These are phyloP conservation scores for Cytospora piceae DNA, from an alignment of 2,329 filamentous ascomycete genomes.

Conservation along the genomic window DNA sequence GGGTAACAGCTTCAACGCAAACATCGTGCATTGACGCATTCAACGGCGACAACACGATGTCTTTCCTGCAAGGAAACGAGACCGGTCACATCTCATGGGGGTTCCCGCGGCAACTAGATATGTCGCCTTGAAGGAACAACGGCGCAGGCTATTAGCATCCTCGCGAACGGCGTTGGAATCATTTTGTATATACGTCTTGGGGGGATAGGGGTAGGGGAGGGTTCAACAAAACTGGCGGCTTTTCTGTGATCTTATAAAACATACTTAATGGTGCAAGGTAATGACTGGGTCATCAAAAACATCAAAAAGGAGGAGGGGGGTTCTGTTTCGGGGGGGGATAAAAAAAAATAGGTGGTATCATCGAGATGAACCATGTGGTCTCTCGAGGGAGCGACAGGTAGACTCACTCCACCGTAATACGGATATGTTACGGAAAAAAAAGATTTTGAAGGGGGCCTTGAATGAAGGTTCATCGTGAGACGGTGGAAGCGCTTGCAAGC, in stretches of 20 bases:
- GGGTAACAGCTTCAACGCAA: not conserved
- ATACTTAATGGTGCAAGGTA: not conserved
- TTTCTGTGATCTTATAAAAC: not conserved
- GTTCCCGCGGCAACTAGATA: not conserved
- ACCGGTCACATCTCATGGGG: not conserved
- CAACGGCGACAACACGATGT: not conserved
- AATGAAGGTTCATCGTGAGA: not conserved
- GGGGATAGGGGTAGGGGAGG: not conserved
- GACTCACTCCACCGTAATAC: slow-evolving; percentile 1
- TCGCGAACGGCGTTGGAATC: slow-evolving; percentile 18
- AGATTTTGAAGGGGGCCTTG: not conserved
- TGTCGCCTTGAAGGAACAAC: not conserved
- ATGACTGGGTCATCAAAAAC: not conserved
- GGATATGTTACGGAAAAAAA: not conserved
- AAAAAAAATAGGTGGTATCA: not conserved
- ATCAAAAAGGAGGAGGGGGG: not conserved
- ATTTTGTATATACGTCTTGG: slow-evolving; percentile 2
- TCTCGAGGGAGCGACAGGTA: not conserved
- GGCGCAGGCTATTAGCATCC: not conserved
- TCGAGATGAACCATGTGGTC: not conserved
- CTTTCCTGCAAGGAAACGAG: not conserved
- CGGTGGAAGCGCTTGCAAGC: too few species aligned
- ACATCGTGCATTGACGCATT: not conserved
- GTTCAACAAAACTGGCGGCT: slow-evolving; percentile 5
- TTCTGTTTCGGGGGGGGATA: not conserved